phyloP scores from a whole-genome alignment of 768 basidiomycete species.

The Gymnopilus junonius region DNA sequence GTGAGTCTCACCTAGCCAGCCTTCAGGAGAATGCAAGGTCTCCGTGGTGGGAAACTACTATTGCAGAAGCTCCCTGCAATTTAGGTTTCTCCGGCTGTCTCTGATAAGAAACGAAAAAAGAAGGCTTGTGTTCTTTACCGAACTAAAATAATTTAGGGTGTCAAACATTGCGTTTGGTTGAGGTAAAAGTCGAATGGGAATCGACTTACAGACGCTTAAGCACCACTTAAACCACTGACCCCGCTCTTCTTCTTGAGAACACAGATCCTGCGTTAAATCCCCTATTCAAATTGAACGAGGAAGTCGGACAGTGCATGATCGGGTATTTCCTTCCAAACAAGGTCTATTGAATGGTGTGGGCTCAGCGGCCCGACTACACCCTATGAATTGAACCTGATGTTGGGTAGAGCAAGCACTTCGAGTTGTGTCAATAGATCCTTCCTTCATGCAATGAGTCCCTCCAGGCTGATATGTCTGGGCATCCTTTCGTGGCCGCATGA shows the following conservation, averaged over 20 bases:
- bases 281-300: too few species aligned
- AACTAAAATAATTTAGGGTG: neutral
- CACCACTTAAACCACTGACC: too few species aligned
- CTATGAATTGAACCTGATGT: too few species aligned
- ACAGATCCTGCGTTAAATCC: too few species aligned
- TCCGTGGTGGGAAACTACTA: neutral
- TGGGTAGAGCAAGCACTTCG: too few species aligned
- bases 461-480: conserved; percentile 36
- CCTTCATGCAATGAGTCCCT: conserved; percentile 10
- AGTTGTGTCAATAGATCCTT: neutral
- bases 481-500: conserved; percentile 23
- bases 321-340: too few species aligned
- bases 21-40: neutral
- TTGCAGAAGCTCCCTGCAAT: neutral
- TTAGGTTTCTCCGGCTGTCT: neutral
- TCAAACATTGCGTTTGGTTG: neutral
- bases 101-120: neutral
- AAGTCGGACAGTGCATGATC: too few species aligned
- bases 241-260: too few species aligned
- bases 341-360: too few species aligned
- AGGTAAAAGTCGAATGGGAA: neutral
- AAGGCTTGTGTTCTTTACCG: neutral
- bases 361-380: too few species aligned
- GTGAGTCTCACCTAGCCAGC: neutral
- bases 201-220: neutral